A percentile compares a stretch with the other conserved stretches of the same genome.
Conservation (phyloP, 106 monocot species). For the Agapanthus africanus region DNA sequence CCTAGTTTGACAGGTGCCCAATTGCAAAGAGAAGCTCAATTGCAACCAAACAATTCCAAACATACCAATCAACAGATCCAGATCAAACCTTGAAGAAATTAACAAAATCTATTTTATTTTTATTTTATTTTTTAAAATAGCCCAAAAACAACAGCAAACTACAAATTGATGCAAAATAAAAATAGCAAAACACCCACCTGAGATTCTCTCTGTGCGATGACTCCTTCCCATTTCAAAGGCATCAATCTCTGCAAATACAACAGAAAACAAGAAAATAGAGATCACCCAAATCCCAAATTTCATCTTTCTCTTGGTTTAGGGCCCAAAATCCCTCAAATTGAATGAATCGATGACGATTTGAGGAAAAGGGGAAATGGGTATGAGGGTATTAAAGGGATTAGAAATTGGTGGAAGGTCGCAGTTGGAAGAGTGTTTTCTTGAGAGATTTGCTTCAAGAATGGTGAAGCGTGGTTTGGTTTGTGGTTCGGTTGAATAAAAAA, state of each 20-base stretch:
- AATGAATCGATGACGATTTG: background rate
- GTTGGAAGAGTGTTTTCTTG: slow-evolving; percentile 15
- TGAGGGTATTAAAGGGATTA: background rate
- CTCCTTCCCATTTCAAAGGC: slow-evolving; percentile 18
- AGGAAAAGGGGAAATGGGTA: background rate
- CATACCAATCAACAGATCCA: too few relatives aligned
- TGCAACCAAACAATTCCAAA: too few relatives aligned
- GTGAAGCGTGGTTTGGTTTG: too few relatives aligned
- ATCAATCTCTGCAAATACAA: slow-evolving; percentile 7
- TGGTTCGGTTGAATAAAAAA: too few relatives aligned
- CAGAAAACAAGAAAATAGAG: slow-evolving; percentile 19
- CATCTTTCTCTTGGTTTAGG: background rate
- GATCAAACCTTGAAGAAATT: too few relatives aligned
- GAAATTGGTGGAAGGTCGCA: slow-evolving; percentile 10
- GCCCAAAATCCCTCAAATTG: background rate
- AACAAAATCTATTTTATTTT: too few relatives aligned
- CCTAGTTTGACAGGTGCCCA: background rate
- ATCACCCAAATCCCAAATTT: slow-evolving; percentile 25
- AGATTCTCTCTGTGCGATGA: slow-evolving; percentile 50
- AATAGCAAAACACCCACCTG: slow-evolving; percentile 19
- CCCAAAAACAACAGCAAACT: background rate
- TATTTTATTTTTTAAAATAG: too few relatives aligned
- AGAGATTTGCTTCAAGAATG: slow-evolving; percentile 17
- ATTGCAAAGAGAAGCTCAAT: background rate
- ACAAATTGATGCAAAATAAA: background rate